Evolutionary conservation across 768 basidiomycete species (phyloP).

Genomic region (Cystofilobasidium bisporidii): DNA sequence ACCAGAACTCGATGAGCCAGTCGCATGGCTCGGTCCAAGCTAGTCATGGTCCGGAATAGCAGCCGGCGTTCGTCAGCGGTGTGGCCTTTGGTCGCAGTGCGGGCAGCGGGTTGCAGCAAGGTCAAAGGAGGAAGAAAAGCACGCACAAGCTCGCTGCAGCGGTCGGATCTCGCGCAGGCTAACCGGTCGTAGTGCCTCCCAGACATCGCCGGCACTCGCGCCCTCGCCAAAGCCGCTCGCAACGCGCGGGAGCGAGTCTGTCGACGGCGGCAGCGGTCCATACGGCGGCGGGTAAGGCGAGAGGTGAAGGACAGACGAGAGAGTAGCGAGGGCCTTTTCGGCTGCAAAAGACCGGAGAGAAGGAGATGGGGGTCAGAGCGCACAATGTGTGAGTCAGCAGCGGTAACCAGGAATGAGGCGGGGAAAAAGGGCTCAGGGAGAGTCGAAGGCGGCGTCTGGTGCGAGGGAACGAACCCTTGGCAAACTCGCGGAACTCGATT

Average conservation of each 20-base stretch:
- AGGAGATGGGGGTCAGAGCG: neutral
- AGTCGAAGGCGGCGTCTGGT: no score
- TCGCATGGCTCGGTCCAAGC: neutral
- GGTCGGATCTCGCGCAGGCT: conserved; percentile 40
- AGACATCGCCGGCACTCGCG: conserved; percentile 63
- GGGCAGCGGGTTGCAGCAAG: neutral
- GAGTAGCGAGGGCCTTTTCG: conserved; percentile 76
- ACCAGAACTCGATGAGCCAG: conserved; percentile 28
- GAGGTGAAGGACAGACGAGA: conserved; percentile 57
- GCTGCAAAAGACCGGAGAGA: conserved; percentile 46
- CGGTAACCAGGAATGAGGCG: no score
- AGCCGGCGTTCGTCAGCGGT: no score
- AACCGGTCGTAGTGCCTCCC: conserved; percentile 72
- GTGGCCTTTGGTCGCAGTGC: no score
- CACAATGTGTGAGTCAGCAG: no score
- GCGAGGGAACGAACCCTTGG: conserved; percentile 1
- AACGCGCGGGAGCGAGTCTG: conserved; percentile 65
- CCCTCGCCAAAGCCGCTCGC: conserved; percentile 70
- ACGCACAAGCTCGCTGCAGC: neutral
- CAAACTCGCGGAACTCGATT: conserved; percentile 8
- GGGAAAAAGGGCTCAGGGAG: no score
- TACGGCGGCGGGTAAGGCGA: conserved; percentile 76
- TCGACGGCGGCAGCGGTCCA: conserved; percentile 61
- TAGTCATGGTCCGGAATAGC: no score
- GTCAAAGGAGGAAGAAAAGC: neutral